phyloP scores from a whole-genome alignment of 805 yeast species.

The Ogataea nitratoaversa region DNA sequence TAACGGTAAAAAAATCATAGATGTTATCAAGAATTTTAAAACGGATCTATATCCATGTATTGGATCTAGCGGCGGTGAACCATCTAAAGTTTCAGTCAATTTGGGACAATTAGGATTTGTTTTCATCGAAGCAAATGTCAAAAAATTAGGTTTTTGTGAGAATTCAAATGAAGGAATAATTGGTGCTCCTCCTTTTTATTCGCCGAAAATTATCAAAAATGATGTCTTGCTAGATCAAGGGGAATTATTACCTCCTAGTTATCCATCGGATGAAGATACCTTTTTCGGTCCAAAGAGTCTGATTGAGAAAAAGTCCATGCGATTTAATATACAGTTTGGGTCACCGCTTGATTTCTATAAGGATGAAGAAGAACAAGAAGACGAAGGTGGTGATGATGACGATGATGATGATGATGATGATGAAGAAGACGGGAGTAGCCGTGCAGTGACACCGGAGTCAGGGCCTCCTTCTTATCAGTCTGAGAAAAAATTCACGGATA shows the following conservation, averaged over 20 bases:
- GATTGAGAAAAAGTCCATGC: conserved; percentile 9
- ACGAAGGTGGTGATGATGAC: background rate
- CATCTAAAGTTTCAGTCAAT: conserved; percentile 54
- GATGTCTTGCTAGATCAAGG: conserved; percentile 67
- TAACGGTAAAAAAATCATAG: conserved; percentile 51
- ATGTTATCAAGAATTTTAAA: conserved; percentile 44
- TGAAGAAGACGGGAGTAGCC: background rate
- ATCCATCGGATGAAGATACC: conserved; percentile 58
- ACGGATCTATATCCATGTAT: conserved; percentile 51
- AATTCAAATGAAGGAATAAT: conserved; percentile 37
- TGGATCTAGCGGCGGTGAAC: conserved; percentile 44
- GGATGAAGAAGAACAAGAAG: no score
- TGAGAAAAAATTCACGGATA: background rate
- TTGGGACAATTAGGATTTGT: conserved; percentile 89
- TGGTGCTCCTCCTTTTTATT: conserved; percentile 37
- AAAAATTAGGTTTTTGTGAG: conserved; percentile 54
- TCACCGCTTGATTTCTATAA: no score
- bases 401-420: background rate
- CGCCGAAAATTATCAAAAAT: conserved; percentile 22
- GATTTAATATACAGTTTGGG: background rate
- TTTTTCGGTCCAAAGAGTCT: conserved; percentile 47
- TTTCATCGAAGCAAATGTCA: conserved; percentile 78
- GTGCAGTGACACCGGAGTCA: background rate
- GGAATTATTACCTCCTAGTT: conserved; percentile 67
- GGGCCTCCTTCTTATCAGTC: background rate